A percentile compares a stretch with the other conserved stretches of the same genome.
phyloP scores from a whole-genome alignment of 441 rosid genomes.

The Hura crepitans region DNA sequence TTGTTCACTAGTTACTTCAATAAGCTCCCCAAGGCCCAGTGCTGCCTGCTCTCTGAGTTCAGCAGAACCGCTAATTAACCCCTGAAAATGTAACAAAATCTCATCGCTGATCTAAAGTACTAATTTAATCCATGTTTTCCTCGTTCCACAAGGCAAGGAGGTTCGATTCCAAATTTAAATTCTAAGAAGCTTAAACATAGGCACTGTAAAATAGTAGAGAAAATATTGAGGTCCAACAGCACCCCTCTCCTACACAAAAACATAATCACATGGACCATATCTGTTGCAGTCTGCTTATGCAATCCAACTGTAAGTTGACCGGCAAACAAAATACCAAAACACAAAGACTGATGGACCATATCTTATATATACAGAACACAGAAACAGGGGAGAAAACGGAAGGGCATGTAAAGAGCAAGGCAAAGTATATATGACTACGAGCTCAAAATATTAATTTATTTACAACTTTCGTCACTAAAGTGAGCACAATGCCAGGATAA shows the following conservation, averaged over 20 bases:
- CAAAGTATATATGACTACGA: background rate
- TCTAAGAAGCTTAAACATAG: background rate
- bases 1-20: slow-evolving; percentile 95
- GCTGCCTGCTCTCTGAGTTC: slow-evolving; percentile 98
- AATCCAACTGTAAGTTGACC: background rate
- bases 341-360: background rate
- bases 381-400: background rate
- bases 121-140: background rate
- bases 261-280: background rate
- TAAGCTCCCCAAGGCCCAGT: slow-evolving; percentile 96
- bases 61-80: slow-evolving; percentile 87
- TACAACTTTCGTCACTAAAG: background rate
- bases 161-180: background rate
- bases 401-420: background rate
- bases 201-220: background rate
- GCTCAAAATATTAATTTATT: background rate
- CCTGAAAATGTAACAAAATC: slow-evolving; percentile 41
- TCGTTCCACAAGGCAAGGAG: background rate
- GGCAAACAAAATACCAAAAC: background rate
- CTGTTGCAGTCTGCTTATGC: background rate
- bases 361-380: background rate
- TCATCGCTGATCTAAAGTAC: slow-evolving; percentile 8
- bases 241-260: background rate
- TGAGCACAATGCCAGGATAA: background rate
- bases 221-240: background rate